Base-by-base conservation (phyloP, 352 stramenopile species). In the Phytophthora constricta region DNA sequence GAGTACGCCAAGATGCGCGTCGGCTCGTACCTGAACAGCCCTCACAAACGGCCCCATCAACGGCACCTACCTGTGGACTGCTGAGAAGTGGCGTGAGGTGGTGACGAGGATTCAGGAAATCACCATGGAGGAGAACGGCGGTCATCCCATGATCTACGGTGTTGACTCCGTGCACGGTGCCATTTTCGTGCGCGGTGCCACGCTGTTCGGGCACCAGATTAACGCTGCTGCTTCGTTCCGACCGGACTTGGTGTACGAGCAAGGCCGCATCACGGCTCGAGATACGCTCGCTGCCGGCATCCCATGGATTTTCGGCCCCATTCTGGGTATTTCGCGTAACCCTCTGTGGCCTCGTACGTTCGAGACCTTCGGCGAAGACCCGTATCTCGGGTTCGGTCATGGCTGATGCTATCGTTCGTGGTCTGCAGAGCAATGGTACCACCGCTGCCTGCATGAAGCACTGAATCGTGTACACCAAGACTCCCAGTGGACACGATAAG, bases 361-460 rank as follows among this genome's bases (percentile, higher is more conserved):
- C 58, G 93, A 98, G 72, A 97, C 91, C 11, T 98, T 97, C 77
- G 90, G 93, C 8, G 87, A 97, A 79, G 91, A 97, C 58, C 86
- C 87, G 3, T 62, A 87, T 23, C 28, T 95, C 5, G 87, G n/a
- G 83, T 1, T 81, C 84, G 0, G 63, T 81, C 14, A 89, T 97
- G 77, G 89, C 70, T 0, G 62, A 67, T 17, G 73, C 75, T 5
- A 80, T 94, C 54, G 69, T 95, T 20, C 56, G 74, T 8, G 91
- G 90, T 4, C 68, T 97, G 13, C 90, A 97, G 62, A 72, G 66
- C 49, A 75, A 70, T 47, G 65, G 61, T 25, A 49, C 70, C 9
- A 73, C 80, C 7, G 84, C 88, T 3, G 89, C 89, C 4, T 95
- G 87, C 62, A 87, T 93, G 79, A 96, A 96, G 62, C 87, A 96